These are phyloP conservation scores for Apiospora koreana DNA, from an alignment of 2,329 filamentous ascomycete species.

Conservation along the genomic window DNA sequence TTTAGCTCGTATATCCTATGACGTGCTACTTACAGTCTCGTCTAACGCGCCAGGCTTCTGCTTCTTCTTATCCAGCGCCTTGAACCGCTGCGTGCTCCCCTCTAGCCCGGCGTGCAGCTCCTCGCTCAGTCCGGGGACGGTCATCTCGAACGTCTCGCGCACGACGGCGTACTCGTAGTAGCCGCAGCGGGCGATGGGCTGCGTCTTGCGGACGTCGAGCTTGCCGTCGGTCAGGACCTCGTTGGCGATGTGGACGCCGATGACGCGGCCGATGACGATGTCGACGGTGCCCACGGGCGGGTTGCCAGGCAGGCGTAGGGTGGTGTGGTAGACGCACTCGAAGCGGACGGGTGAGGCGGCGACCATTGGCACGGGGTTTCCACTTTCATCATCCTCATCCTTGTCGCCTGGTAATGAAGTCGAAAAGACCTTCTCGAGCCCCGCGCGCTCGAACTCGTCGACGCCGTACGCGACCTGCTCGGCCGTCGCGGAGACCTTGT, in stretches of 20 bases:
- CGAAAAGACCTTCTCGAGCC: constrained; percentile 46
- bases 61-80: neutral
- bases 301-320: constrained; percentile 55
- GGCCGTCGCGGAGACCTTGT: constrained; percentile 56
- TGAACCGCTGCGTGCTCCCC: neutral
- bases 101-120: constrained; percentile 19
- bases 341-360: constrained; percentile 56
- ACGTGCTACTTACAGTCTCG: neutral
- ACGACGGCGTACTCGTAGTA: constrained; percentile 62
- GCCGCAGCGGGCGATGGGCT: constrained; percentile 61
- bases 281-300: constrained; percentile 59
- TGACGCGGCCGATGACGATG: constrained; percentile 57
- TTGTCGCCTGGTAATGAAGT: neutral
- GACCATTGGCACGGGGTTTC: constrained; percentile 49
- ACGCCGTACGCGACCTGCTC: constrained; percentile 49
- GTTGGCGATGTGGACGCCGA: constrained; percentile 59
- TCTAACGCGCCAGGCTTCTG: neutral
- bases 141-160: constrained; percentile 60
- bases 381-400: constrained; percentile 28
- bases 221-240: constrained; percentile 54
- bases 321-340: constrained; percentile 58
- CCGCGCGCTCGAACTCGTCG: constrained; percentile 55
- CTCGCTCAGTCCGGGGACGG: constrained; percentile 41
- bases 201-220: constrained; percentile 56
- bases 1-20: no score